Base-by-base conservation (phyloP, 2,329 filamentous ascomycete genomes). In the Botrytis deweyae region DNA sequence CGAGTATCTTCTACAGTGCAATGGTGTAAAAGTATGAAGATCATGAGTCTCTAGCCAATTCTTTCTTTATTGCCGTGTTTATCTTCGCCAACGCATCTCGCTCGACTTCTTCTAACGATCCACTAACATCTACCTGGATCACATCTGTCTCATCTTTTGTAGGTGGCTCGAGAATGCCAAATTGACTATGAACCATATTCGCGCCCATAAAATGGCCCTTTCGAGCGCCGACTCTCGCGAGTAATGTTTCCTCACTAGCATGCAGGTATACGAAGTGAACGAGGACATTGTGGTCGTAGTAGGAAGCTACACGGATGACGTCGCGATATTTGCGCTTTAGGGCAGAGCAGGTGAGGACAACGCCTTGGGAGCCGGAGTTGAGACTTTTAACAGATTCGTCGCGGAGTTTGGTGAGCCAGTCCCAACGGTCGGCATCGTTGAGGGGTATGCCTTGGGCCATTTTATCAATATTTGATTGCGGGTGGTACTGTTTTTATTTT, bases 321-420 rank as follows among this genome's bases (percentile, higher is more conserved):
- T 99, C 96, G 78, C 96, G 91, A 86, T 99, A 99, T 84, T 97
- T 98, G 82, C 93, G 93, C 87, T 98, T 98, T 72, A 99, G 88
- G 1, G 95, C 96, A 20, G 94, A 97, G 87, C 96, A 99, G 71
- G 96, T 97, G 75, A 99, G 88, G 68, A 99, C 93, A n/a, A 98
- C 96, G 67, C 94, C 92, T 44, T 87, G 84, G 29, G 88, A 86
- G 55, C 90, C 89, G 62, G 81, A 70, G 66, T 77, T 75, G 67
- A 92, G 85, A 69, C 85, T 85, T 71, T 84, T 83, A 72, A 90
- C 85, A 10, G 90, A 89, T 79, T 90, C 91, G 77, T 93, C 88
- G 76, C 93, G 92, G 22, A 96, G 87, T 20, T 87, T 86, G 65
- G 92, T 93, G 76, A 99, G 90, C 96, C 96, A 99, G 85, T 98